A percentile compares a stretch with the other conserved stretches of the same genome.
phyloP scores from a whole-genome alignment of 305 asterid genomes.

The Lippia alba region DNA sequence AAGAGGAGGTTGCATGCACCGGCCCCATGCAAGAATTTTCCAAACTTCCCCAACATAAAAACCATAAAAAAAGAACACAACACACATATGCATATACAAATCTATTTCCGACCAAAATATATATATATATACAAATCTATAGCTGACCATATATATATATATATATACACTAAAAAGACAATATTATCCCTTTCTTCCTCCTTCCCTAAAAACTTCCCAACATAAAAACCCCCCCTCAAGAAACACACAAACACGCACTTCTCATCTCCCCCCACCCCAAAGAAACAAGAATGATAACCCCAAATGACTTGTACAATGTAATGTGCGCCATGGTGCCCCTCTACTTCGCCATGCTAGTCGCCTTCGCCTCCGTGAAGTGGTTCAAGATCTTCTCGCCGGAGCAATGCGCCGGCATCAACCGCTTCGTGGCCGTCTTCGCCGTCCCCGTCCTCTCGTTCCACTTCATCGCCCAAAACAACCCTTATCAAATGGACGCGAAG shows the following conservation, averaged over 20 bases:
- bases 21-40: too few relatives aligned
- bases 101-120: too few relatives aligned
- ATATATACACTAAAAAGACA: not conserved
- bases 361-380: constrained; percentile 71
- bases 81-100: not conserved
- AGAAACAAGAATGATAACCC: constrained; percentile 47
- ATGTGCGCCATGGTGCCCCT: constrained; percentile 79
- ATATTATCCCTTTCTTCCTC: not conserved
- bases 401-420: constrained; percentile 81
- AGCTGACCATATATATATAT: too few relatives aligned
- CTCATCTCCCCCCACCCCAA: not conserved
- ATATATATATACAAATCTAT: not conserved
- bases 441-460: constrained; percentile 79
- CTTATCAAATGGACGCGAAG: constrained; percentile 65
- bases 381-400: constrained; percentile 73
- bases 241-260: not conserved
- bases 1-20: too few relatives aligned
- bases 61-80: too few relatives aligned
- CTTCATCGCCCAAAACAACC: constrained; percentile 76
- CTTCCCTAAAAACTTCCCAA: not conserved
- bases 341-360: constrained; percentile 71
- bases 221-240: not conserved
- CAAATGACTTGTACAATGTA: constrained; percentile 64
- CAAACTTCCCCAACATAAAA: too few relatives aligned
- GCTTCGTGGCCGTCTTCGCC: constrained; percentile 69